phyloP scores from a whole-genome alignment of 2,329 filamentous ascomycete species.

The Aphanocladium album region DNA sequence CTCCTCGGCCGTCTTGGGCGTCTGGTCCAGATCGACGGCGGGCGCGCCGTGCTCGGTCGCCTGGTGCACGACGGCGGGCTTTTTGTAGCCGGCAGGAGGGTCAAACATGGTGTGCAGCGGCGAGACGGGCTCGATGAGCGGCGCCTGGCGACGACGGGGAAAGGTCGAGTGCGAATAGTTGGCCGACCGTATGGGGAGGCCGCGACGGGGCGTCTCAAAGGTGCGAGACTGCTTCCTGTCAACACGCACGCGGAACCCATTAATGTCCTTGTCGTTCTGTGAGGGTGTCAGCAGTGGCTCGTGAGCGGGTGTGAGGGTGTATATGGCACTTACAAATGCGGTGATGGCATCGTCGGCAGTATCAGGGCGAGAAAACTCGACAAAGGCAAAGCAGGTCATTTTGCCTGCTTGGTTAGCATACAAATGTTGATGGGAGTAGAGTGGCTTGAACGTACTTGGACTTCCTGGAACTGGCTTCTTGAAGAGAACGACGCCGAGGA shows the following conservation, averaged over 20 bases:
- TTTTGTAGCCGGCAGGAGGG: not conserved
- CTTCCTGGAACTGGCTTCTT: constrained; percentile 20
- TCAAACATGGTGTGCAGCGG: constrained; percentile 12
- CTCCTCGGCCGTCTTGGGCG: not conserved
- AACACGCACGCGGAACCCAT: constrained; percentile 30
- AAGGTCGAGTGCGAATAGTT: constrained; percentile 10
- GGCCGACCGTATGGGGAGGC: not conserved
- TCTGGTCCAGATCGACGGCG: not conserved
- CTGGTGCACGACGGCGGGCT: not conserved
- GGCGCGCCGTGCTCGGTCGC: not conserved
- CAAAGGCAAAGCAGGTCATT: constrained; percentile 28
- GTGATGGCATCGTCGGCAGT: constrained; percentile 32
- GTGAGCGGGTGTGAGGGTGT: not conserved
- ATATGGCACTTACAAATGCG: constrained; percentile 29
- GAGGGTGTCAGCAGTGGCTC: not conserved
- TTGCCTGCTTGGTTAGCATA: constrained; percentile 18
- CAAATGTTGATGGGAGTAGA: not conserved
- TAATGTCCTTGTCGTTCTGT: constrained; percentile 29
- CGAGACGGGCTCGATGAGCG: constrained; percentile 1
- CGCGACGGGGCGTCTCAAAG: constrained; percentile 18
- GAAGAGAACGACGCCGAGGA: constrained; percentile 26
- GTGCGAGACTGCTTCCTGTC: constrained; percentile 31
- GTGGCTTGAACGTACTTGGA: constrained; percentile 15
- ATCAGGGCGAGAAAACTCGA: constrained; percentile 36
- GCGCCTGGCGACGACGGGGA: constrained; percentile 8